Base-by-base conservation (phyloP, 768 basidiomycete genomes). In the Fistulinella prunicolor region DNA sequence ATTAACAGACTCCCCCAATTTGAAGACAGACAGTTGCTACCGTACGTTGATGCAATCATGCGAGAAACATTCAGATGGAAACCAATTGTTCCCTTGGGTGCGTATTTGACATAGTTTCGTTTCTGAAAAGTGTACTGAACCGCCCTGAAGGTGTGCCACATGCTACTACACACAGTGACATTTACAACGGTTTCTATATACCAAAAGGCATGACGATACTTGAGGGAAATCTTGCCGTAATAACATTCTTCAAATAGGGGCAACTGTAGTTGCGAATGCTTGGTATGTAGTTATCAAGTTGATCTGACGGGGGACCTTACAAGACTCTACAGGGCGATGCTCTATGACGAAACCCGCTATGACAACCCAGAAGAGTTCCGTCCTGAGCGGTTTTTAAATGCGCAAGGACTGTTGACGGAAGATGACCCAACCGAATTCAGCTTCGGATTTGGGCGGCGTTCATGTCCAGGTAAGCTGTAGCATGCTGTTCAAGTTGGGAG, bases 171-270 rank as follows among this genome's bases (percentile, higher is more conserved):
- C 49, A 62, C 35, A 70, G 72, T 47, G 73, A 75, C 30, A 47
- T 66, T 6, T 75, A 74, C 54, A 57, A 66, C 28, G 69, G 72
- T 13, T 76, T 75, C 46, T 60, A 75, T 12, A 82, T 82, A 35
- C 80, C 81, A 5, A 69, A 70, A 49, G 80, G 79, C 34, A 45
- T 22, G 36, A 17, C 35, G 35, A 19, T 36, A 4, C 6, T 19
- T 28, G 28, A n/a, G n/a, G n/a, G n/a, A n/a, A n/a, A 36, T 19
- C n/a, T 36, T 20, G 13, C 30, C 17, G 14, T 26, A 24, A 32
- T 45, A n/a, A 38, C 6, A 9, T 41, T 36, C 4, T 10, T 29
- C 6, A 14, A 28, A 38, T 34, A 55, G 50, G 54, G 6, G 42
- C 54, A 5, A 42, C 29, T 9, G 30, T 52, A 9, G 29, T 49